phyloP scores from a whole-genome alignment of 192 early-diverging fungal species.

The Anaeromyces robustus region DNA sequence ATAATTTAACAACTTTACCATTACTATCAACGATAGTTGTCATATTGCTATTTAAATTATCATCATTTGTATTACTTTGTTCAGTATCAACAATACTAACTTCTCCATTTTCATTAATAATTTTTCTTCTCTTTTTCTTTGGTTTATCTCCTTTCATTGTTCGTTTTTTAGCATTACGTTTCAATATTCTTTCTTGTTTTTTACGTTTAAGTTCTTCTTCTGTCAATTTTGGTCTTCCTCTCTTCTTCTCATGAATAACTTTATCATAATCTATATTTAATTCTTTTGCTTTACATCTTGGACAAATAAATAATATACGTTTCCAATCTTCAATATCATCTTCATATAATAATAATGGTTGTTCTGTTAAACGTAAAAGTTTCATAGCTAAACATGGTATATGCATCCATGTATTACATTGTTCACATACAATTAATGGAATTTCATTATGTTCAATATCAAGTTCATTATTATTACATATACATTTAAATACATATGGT shows the following conservation, averaged over 20 bases:
- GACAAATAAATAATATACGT: conserved; percentile 27
- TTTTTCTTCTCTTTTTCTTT: neutral
- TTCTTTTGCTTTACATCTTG: conserved; percentile 13
- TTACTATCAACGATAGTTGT: neutral
- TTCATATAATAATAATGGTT: neutral
- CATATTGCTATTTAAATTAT: neutral
- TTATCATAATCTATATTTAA: neutral
- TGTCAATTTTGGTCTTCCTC: neutral
- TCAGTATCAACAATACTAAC: neutral
- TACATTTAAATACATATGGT: conserved; percentile 25
- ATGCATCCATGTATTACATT: conserved; percentile 57
- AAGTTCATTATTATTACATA: conserved; percentile 22
- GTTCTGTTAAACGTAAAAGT: neutral
- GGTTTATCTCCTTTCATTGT: neutral
- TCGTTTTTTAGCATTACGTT: no score
- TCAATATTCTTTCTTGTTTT: neutral
- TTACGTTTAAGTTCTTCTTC: neutral
- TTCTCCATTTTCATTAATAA: neutral
- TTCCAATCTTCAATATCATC: conserved; percentile 21
- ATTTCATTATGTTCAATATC: conserved; percentile 39
- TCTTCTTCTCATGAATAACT: neutral
- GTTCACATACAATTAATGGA: conserved; percentile 54
- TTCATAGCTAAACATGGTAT: conserved; percentile 34
- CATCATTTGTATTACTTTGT: neutral
- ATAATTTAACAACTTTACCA: neutral